Percentiles rank a stretch among this genome's conserved stretches.
phyloP scores from a whole-genome alignment of 2,329 filamentous ascomycete species.

The Aspergillus puulaauensis region DNA sequence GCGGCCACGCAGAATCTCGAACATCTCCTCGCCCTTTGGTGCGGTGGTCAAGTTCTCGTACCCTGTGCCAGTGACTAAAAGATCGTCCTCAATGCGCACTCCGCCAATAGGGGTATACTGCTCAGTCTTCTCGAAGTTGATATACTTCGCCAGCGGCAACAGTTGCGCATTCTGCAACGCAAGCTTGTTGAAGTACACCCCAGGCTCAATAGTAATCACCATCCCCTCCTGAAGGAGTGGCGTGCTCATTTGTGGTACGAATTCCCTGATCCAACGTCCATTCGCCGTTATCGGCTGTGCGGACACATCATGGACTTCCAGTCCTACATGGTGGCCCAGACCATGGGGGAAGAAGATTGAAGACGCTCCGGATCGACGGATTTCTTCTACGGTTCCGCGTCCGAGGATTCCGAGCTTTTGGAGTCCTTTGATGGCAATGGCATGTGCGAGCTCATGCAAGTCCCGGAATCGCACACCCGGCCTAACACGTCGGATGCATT shows the following conservation, averaged over 20 bases:
- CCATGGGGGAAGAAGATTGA: conserved; percentile 45
- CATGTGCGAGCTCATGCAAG: conserved; percentile 76
- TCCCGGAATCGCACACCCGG: conserved; percentile 77
- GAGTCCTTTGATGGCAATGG: conserved; percentile 77
- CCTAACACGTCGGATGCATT: conserved; percentile 71
- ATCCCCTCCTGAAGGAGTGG: conserved; percentile 51
- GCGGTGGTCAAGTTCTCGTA: conserved; percentile 72
- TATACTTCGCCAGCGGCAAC: conserved; percentile 33
- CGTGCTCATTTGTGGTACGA: conserved; percentile 24
- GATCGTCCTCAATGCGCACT: conserved; percentile 55
- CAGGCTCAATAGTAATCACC: conserved; percentile 58
- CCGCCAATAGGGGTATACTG: conserved; percentile 45
- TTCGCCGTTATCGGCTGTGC: conserved; percentile 34
- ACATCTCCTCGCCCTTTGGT: conserved; percentile 62
- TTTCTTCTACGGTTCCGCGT: conserved; percentile 56
- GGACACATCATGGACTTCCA: conserved; percentile 47
- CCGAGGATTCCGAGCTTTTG: conserved; percentile 72
- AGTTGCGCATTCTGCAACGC: conserved; percentile 36
- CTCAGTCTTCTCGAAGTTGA: conserved; percentile 40
- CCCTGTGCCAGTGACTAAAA: conserved; percentile 68
- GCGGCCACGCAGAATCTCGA: conserved; percentile 37
- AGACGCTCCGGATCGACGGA: conserved; percentile 37
- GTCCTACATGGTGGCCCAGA: conserved; percentile 60
- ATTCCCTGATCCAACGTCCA: conserved; percentile 20
- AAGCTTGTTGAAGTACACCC: conserved; percentile 46